These are phyloP conservation scores for Penicillium roqueforti DNA, from an alignment of 495 filamentous ascomycete genomes.

Conservation along the genomic window DNA sequence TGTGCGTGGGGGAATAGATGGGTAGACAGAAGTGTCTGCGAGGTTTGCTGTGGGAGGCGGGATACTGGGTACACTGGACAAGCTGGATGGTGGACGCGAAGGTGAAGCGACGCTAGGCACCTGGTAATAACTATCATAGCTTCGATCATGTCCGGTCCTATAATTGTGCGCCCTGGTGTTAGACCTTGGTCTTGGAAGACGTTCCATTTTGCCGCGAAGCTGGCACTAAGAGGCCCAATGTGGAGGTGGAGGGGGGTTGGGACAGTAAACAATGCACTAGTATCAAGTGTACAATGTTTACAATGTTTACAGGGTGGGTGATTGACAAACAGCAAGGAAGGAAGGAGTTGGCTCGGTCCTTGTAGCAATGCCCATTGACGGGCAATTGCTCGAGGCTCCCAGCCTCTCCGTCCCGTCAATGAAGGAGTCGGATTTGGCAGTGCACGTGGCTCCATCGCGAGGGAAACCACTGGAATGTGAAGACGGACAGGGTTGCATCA, in stretches of 20 bases:
- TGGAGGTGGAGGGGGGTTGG: background rate
- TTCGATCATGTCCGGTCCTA: slow-evolving; percentile 26
- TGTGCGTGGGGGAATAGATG: slow-evolving; percentile 46
- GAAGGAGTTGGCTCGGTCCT: background rate
- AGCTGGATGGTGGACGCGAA: slow-evolving; percentile 52
- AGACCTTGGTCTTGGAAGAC: slow-evolving; percentile 23
- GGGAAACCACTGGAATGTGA: slow-evolving; percentile 26
- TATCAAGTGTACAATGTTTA: background rate
- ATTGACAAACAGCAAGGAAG: background rate
- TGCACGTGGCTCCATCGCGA: slow-evolving; percentile 10
- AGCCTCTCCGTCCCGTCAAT: slow-evolving; percentile 11
- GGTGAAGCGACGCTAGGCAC: slow-evolving; percentile 31
- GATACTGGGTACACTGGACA: slow-evolving; percentile 52
- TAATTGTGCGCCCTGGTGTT: slow-evolving; percentile 21
- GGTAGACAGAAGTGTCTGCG: slow-evolving; percentile 39
- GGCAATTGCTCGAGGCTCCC: background rate
- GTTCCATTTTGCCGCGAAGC: slow-evolving; percentile 13
- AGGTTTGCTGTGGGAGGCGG: slow-evolving; percentile 46
- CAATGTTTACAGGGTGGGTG: background rate
- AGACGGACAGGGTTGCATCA: slow-evolving; percentile 7
- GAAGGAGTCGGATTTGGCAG: slow-evolving; percentile 5
- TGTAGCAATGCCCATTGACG: slow-evolving; percentile 7
- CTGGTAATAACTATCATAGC: slow-evolving; percentile 32
- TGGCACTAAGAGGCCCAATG: background rate
- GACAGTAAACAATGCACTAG: slow-evolving; percentile 3